phyloP scores from a whole-genome alignment of 148 eudicot species.

The Persicaria tinctoria region DNA sequence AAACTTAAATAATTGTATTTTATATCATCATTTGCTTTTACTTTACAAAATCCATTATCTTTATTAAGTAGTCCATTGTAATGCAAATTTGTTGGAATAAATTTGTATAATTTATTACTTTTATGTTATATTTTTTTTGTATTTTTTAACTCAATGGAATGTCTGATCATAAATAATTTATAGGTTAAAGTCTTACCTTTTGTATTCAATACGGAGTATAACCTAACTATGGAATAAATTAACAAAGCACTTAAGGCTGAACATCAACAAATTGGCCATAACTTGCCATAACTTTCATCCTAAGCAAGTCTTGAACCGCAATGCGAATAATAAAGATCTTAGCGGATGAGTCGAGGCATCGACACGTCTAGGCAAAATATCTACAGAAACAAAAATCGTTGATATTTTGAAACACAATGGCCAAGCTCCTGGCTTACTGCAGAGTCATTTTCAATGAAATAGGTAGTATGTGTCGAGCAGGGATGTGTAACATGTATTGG shows the following conservation, averaged over 20 bases:
- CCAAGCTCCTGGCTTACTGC: background rate
- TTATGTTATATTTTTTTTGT: no score
- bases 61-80: no score
- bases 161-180: no score
- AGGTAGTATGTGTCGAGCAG: background rate
- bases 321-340: background rate
- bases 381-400: background rate
- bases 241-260: background rate
- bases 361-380: background rate
- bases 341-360: background rate
- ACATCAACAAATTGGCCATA: background rate
- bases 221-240: no score
- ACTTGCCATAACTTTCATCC: background rate
- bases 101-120: no score
- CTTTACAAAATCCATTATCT: no score
- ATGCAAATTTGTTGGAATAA: no score
- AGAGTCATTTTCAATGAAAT: constrained; percentile 6
- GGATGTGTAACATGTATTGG: background rate
- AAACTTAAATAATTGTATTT: no score
- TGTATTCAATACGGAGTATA: no score
- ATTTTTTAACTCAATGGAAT: no score
- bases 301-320: background rate
- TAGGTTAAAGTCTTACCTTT: no score
- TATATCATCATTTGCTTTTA: no score
- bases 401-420: constrained; percentile 5